These are phyloP conservation scores for Asterophora parasitica DNA, from an alignment of 768 basidiomycete species.

Conservation along the genomic window DNA sequence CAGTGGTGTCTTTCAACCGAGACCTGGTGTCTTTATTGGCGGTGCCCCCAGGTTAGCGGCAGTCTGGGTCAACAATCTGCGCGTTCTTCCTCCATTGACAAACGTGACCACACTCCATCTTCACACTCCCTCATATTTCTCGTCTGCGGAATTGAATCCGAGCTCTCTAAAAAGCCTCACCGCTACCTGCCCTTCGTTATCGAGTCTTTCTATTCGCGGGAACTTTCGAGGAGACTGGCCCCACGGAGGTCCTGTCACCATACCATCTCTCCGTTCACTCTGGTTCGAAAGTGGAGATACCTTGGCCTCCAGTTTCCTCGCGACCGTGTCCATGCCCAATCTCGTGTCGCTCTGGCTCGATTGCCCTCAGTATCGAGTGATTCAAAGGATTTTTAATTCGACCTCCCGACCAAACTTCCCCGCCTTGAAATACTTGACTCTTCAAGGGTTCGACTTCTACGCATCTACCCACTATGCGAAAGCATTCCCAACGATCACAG, in stretches of 20 bases:
- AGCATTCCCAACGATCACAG: slow-evolving; percentile 27
- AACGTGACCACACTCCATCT: slow-evolving; percentile 31
- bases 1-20: background rate
- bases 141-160: slow-evolving; percentile 4
- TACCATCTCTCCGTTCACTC: slow-evolving; percentile 25
- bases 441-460: slow-evolving; percentile 20
- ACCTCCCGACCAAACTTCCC: slow-evolving; percentile 22
- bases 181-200: slow-evolving; percentile 19
- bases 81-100: slow-evolving; percentile 21
- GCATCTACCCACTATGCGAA: slow-evolving; percentile 16
- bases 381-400: slow-evolving; percentile 1
- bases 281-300: slow-evolving; percentile 22
- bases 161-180: slow-evolving; percentile 6
- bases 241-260: slow-evolving; percentile 5
- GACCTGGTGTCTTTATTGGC: slow-evolving; percentile 8
- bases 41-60: slow-evolving; percentile 12
- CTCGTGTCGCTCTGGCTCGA: slow-evolving; percentile 34
- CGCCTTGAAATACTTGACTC: slow-evolving; percentile 30
- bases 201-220: slow-evolving; percentile 27
- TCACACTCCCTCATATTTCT: slow-evolving; percentile 11
- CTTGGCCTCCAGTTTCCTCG: slow-evolving; percentile 24
- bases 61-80: slow-evolving; percentile 11
- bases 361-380: slow-evolving; percentile 18
- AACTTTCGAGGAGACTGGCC: slow-evolving; percentile 18
- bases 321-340: slow-evolving; percentile 24